Evolutionary conservation across 2,329 filamentous ascomycete genomes (phyloP).

Genomic region (Penicillium sp.): DNA sequence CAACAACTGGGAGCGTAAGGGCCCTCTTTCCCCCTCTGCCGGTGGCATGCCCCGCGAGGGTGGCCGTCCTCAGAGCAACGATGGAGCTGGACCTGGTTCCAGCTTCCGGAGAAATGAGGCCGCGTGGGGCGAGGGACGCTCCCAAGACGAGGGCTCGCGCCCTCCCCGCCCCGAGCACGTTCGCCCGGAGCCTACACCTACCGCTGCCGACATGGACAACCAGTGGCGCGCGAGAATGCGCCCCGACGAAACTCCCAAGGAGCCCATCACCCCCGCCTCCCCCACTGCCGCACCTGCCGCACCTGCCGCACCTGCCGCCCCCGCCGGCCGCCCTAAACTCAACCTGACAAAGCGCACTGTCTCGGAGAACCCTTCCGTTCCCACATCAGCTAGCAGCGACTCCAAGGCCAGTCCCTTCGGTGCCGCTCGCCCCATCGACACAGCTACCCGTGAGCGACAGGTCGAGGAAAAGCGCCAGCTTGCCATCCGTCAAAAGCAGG

Average conservation of each 20-base stretch:
- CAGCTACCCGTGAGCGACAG: conserved; percentile 80
- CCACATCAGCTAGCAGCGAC: conserved; percentile 53
- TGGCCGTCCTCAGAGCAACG: conserved; percentile 59
- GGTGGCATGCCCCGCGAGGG: conserved; percentile 53
- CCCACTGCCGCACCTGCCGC: conserved; percentile 67
- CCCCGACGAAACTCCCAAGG: conserved; percentile 72
- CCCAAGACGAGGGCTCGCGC: conserved; percentile 69
- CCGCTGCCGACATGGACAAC: conserved; percentile 87
- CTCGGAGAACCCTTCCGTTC: conserved; percentile 63
- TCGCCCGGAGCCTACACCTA: conserved; percentile 68
- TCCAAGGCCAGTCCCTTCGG: conserved; percentile 92
- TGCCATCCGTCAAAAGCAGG: conserved; percentile 75
- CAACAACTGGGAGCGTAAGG: conserved; percentile 91
- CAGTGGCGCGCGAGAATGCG: conserved; percentile 92
- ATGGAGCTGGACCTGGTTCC: conserved; percentile 59
- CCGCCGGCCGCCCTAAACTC: conserved; percentile 71
- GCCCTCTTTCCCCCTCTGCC: conserved; percentile 74
- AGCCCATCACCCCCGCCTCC: conserved; percentile 72
- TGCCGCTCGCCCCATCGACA: conserved; percentile 90
- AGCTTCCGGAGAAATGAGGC: conserved; percentile 66
- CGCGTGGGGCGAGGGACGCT: conserved; percentile 68
- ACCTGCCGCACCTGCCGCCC: conserved; percentile 59
- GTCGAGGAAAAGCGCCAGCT: conserved; percentile 84
- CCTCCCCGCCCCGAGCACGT: conserved; percentile 70
- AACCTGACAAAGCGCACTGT: conserved; percentile 91